Conservation (phyloP, 495 filamentous ascomycete genomes). For the Oidiodendron maius region DNA sequence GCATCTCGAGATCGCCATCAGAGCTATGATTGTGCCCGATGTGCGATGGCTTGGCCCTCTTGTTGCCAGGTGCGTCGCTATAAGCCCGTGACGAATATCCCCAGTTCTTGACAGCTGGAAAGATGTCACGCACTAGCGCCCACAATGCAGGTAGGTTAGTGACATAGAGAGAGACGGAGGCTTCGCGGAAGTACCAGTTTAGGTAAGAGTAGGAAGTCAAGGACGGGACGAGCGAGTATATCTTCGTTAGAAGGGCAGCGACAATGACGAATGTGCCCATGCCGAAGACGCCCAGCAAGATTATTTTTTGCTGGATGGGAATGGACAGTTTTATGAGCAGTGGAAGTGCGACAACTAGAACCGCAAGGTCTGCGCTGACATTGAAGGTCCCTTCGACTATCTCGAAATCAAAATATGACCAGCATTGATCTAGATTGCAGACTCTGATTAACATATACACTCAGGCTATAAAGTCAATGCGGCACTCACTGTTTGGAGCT, state of each 20-base stretch:
- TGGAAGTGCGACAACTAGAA: constrained; percentile 24
- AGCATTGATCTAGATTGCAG: constrained; percentile 48
- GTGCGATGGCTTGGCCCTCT: neutral
- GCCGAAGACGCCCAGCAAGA: constrained; percentile 22
- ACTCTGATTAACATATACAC: constrained; percentile 20
- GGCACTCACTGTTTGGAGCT: constrained; percentile 11
- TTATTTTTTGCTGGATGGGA: constrained; percentile 18
- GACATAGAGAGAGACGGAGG: constrained; percentile 25
- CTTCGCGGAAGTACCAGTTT: constrained; percentile 31
- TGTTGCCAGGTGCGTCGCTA: constrained; percentile 1
- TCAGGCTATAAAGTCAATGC: neutral
- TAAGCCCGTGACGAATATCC: neutral
- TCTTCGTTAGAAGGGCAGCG: constrained; percentile 22
- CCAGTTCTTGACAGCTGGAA: constrained; percentile 29
- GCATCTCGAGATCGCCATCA: too few relatives aligned
- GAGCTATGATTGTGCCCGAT: too few relatives aligned
- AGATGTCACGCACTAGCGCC: constrained; percentile 22
- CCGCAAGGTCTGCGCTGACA: constrained; percentile 32
- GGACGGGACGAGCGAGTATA: constrained; percentile 26
- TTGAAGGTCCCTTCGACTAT: constrained; percentile 32
- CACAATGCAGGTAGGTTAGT: constrained; percentile 27
- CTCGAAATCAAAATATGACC: constrained; percentile 6
- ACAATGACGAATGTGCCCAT: constrained; percentile 28
- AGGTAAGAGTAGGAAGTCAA: constrained; percentile 34
- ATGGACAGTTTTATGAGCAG: constrained; percentile 18